These are phyloP conservation scores for Daldinia eschscholtzii DNA, from an alignment of 2,329 filamentous ascomycete species.

Conservation along the genomic window DNA sequence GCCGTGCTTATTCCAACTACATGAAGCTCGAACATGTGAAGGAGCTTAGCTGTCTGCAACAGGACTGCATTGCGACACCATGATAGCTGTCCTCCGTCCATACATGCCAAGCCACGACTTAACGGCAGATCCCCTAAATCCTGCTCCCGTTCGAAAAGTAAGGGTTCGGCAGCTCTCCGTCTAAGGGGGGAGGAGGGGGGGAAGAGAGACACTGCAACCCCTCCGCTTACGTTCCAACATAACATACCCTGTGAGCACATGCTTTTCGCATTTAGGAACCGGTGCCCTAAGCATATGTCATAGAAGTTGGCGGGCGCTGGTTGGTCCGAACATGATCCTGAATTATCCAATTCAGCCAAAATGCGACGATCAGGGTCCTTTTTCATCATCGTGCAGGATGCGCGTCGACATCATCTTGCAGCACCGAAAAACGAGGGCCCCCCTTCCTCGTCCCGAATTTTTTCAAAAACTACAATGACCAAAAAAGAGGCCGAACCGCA, in stretches of 20 bases:
- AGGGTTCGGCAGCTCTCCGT: slow-evolving; percentile 30
- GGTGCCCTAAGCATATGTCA: slow-evolving; percentile 22
- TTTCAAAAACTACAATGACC: background rate
- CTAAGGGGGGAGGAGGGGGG: background rate
- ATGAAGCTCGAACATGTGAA: slow-evolving; percentile 7
- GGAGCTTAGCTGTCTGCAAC: slow-evolving; percentile 9
- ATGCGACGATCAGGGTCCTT: slow-evolving; percentile 41
- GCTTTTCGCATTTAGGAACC: slow-evolving; percentile 1
- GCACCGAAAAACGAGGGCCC: background rate
- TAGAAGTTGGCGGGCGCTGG: slow-evolving; percentile 27
- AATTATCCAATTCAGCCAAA: slow-evolving; percentile 36
- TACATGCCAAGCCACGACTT: slow-evolving; percentile 27
- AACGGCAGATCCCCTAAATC: slow-evolving; percentile 20
- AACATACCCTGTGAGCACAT: slow-evolving; percentile 4
- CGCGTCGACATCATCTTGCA: slow-evolving; percentile 36
- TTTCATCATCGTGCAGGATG: slow-evolving; percentile 35
- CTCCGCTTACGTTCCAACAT: background rate
- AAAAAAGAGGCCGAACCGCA: background rate
- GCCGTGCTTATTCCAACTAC: slow-evolving; percentile 15
- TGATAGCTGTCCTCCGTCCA: slow-evolving; percentile 21
- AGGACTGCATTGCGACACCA: slow-evolving; percentile 18
- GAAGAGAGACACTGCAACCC: slow-evolving; percentile 7
- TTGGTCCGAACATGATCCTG: slow-evolving; percentile 27
- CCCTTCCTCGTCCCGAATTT: slow-evolving; percentile 8
- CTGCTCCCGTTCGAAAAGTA: slow-evolving; percentile 1